Evolutionary conservation across 1,139 yeast species (phyloP).

Genomic region (Scheffersomyces stambukii): DNA sequence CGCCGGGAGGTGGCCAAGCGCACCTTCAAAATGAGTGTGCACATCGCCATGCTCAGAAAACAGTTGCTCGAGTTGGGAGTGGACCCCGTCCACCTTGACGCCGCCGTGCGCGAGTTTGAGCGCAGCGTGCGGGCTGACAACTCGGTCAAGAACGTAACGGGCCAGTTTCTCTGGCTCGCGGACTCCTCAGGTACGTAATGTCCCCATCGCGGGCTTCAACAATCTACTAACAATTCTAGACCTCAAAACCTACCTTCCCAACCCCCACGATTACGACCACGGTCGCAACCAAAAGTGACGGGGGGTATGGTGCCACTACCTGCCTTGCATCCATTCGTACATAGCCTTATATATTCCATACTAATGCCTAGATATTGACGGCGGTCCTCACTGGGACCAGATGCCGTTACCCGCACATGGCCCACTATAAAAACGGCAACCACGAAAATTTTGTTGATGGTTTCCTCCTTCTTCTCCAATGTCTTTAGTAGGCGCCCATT

Average conservation of each 20-base stretch:
- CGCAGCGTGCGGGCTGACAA: slow-evolving; percentile 52
- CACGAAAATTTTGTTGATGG: slow-evolving; percentile 9
- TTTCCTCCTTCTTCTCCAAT: slow-evolving; percentile 47
- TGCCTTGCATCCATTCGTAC: no score
- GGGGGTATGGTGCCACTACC: background rate
- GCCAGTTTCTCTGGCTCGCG: slow-evolving; percentile 55
- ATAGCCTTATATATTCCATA: no score
- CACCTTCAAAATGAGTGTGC: slow-evolving; percentile 57
- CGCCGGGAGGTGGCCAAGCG: slow-evolving; percentile 46
- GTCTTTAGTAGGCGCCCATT: slow-evolving; percentile 89
- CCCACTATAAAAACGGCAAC: slow-evolving; percentile 5
- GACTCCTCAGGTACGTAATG: slow-evolving; percentile 42
- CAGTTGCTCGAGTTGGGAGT: slow-evolving; percentile 51
- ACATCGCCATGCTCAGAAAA: slow-evolving; percentile 57
- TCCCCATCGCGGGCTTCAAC: slow-evolving; percentile 13
- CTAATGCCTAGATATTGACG: no score
- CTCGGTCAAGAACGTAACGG: slow-evolving; percentile 50
- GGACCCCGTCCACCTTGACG: slow-evolving; percentile 50
- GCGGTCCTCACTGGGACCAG: no score
- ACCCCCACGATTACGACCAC: slow-evolving; percentile 54
- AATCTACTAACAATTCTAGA: slow-evolving; percentile 15
- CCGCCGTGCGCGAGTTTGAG: slow-evolving; percentile 52
- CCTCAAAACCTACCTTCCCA: slow-evolving; percentile 50
- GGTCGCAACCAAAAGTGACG: slow-evolving; percentile 14
- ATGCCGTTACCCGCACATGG: no score